Percentiles rank a stretch among this genome's conserved stretches.
These are phyloP conservation scores for Suillus subluteus DNA, from an alignment of 768 basidiomycete species.

Conservation along the genomic window DNA sequence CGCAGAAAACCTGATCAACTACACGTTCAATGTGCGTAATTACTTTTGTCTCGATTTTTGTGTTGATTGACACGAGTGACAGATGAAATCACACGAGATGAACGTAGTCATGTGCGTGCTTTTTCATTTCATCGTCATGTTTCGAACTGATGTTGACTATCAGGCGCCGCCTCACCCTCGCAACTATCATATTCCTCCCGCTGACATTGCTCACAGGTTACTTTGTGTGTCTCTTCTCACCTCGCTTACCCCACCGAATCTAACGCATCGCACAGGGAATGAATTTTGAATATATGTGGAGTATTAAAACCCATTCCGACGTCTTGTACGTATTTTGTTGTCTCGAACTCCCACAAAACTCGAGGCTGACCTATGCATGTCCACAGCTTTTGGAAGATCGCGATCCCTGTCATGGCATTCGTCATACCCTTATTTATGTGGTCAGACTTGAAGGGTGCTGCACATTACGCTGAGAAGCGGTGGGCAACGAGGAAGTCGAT, in stretches of 20 bases:
- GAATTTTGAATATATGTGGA: constrained; percentile 63
- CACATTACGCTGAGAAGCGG: constrained; percentile 52
- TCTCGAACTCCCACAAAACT: not conserved
- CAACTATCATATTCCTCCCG: constrained; percentile 73
- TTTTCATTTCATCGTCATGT: constrained; percentile 10
- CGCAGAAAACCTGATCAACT: constrained; percentile 72
- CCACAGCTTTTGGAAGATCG: constrained; percentile 67
- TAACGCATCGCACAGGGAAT: constrained; percentile 53
- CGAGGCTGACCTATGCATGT: constrained; percentile 21
- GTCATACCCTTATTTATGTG: constrained; percentile 46
- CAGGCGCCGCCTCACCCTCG: constrained; percentile 67
- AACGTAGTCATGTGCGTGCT: constrained; percentile 68
- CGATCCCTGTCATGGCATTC: constrained; percentile 58
- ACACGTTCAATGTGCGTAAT: constrained; percentile 69
- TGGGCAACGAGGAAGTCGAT: constrained; percentile 29
- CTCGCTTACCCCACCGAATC: constrained; percentile 21
- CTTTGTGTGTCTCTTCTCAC: constrained; percentile 50
- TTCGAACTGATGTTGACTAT: not conserved
- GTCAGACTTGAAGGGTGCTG: constrained; percentile 49
- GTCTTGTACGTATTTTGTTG: constrained; percentile 41
- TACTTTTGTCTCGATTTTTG: not conserved
- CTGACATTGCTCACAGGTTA: constrained; percentile 73
- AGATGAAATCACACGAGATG: constrained; percentile 78
- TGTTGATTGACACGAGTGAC: not conserved
- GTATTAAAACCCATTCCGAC: constrained; percentile 48